Evolutionary conservation across 106 monocot species (phyloP).

Genomic region (Ottelia alismoides): DNA sequence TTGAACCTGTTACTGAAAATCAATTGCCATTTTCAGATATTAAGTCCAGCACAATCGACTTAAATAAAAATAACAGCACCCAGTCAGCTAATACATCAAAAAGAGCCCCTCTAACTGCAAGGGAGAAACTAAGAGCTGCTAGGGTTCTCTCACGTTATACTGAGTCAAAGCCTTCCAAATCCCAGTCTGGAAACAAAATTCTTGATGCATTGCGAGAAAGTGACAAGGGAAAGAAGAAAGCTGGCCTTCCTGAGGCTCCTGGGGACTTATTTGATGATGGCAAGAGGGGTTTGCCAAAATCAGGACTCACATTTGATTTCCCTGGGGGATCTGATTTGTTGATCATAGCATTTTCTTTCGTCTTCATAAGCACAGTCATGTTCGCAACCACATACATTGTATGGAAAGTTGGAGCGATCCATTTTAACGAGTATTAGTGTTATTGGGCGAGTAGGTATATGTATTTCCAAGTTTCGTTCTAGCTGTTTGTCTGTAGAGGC

Average conservation of each 20-base stretch:
- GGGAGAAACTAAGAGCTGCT: constrained; percentile 77
- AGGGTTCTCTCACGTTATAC: constrained; percentile 59
- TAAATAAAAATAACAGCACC: constrained; percentile 1
- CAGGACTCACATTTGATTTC: constrained; percentile 39
- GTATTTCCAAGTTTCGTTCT: no score
- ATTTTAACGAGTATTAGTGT: constrained; percentile 85
- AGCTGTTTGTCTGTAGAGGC: no score
- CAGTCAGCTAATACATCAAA: constrained; percentile 14
- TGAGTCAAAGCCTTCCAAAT: constrained; percentile 33
- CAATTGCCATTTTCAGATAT: constrained; percentile 9
- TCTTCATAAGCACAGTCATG: constrained; percentile 76
- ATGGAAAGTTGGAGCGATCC: constrained; percentile 82
- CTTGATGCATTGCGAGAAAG: constrained; percentile 51
- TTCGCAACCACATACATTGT: constrained; percentile 71
- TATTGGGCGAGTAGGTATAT: no score
- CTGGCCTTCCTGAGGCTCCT: constrained; percentile 82
- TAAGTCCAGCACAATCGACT: constrained; percentile 4
- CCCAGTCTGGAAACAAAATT: constrained; percentile 38
- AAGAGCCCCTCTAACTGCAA: constrained; percentile 43
- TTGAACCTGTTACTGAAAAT: constrained; percentile 1
- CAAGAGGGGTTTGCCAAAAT: constrained; percentile 49
- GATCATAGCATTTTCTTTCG: constrained; percentile 44
- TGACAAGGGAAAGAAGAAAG: constrained; percentile 38
- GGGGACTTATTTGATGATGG: constrained; percentile 65
- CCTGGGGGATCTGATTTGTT: constrained; percentile 50